phyloP scores from a whole-genome alignment of 2,329 filamentous ascomycete genomes.

The Dichotomopilus funicola region DNA sequence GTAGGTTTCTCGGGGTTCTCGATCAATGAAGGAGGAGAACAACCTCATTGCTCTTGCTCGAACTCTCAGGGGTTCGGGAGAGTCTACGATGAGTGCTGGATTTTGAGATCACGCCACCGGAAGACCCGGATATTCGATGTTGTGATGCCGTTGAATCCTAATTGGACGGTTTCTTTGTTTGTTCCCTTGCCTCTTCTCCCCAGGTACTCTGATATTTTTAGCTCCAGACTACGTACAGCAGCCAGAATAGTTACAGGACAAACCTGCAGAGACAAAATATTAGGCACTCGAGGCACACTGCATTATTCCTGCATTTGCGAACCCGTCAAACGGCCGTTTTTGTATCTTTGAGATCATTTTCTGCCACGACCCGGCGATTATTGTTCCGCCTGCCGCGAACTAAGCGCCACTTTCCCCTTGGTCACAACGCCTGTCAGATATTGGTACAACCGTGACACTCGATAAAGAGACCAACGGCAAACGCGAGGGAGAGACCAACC shows the following conservation, averaged over 20 bases:
- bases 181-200: too few relatives aligned
- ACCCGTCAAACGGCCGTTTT: not conserved
- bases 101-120: too few relatives aligned
- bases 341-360: not conserved
- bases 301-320: slow-evolving; percentile 1
- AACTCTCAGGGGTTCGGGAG: too few relatives aligned
- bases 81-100: too few relatives aligned
- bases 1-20: too few relatives aligned
- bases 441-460: slow-evolving; percentile 3
- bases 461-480: not conserved
- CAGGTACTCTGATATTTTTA: too few relatives aligned
- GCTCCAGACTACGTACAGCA: not conserved
- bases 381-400: not conserved
- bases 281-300: not conserved
- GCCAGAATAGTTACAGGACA: not conserved
- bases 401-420: not conserved
- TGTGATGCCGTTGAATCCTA: too few relatives aligned
- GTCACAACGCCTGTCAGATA: not conserved
- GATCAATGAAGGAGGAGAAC: too few relatives aligned
- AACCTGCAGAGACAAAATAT: slow-evolving; percentile 6
- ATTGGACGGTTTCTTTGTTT: too few relatives aligned
- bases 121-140: too few relatives aligned
- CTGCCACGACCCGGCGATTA: not conserved
- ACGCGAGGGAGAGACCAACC: not conserved
- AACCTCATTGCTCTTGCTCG: too few relatives aligned